phyloP scores from a whole-genome alignment of 306 rosid genomes.

The Rubus idaeus region DNA sequence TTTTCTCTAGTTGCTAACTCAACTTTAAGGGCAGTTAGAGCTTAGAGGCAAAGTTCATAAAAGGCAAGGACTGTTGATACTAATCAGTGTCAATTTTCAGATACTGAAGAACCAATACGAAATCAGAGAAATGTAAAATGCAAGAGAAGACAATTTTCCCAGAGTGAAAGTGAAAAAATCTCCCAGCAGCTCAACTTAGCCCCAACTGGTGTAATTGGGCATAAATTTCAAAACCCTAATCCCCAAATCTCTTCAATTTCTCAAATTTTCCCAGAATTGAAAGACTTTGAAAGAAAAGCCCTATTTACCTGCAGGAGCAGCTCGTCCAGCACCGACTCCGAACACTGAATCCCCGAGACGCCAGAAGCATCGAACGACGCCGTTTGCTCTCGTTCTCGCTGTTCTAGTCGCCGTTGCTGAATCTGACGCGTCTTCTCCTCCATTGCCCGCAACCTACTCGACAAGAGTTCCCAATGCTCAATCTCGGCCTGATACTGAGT shows the following conservation, averaged over 20 bases:
- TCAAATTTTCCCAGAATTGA: not conserved
- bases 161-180: not conserved
- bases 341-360: not conserved
- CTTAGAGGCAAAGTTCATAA: not conserved
- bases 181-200: not conserved
- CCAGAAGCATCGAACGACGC: slow-evolving; percentile 28
- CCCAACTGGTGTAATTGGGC: not conserved
- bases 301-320: slow-evolving; percentile 58
- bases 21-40: not conserved
- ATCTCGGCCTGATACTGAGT: slow-evolving; percentile 53
- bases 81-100: not conserved
- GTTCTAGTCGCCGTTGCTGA: slow-evolving; percentile 8
- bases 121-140: not conserved
- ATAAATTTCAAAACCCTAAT: slow-evolving; percentile 18
- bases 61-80: not conserved
- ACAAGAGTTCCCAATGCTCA: slow-evolving; percentile 57
- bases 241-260: slow-evolving; percentile 3
- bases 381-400: slow-evolving; percentile 27
- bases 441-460: slow-evolving; percentile 48
- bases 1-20: not conserved
- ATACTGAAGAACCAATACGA: too few relatives aligned
- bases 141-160: not conserved
- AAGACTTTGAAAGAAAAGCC: not conserved
- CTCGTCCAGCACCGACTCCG: slow-evolving; percentile 43
- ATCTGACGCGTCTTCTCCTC: slow-evolving; percentile 38